These are phyloP conservation scores for Acidiella bohemica DNA, from an alignment of 495 filamentous ascomycete species.

Conservation along the genomic window DNA sequence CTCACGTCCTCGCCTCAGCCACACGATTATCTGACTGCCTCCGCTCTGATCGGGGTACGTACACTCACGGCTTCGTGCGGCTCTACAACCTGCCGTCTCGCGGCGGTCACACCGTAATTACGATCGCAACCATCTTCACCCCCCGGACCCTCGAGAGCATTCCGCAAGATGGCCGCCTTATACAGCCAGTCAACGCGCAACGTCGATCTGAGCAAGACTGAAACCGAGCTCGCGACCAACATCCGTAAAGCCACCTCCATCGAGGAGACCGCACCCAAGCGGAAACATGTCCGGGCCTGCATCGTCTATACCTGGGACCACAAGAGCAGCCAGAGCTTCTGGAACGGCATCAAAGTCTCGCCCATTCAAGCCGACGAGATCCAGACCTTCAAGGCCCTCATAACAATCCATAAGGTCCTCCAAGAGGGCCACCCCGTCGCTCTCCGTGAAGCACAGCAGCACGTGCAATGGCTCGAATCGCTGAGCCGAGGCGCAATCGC, in stretches of 20 bases:
- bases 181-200: conserved; percentile 36
- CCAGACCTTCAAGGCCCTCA: conserved; percentile 49
- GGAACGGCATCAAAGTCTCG: conserved; percentile 99
- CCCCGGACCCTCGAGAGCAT: no score
- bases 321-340: conserved; percentile 91
- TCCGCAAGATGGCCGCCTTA: no score
- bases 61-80: no score
- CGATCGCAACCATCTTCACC: no score
- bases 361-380: conserved; percentile 79
- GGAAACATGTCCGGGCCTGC: conserved; percentile 93
- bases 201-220: conserved; percentile 55
- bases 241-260: conserved; percentile 77
- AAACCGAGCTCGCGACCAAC: conserved; percentile 85
- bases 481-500: conserved; percentile 62
- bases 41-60: no score
- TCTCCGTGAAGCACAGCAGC: conserved; percentile 74
- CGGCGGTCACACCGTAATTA: no score
- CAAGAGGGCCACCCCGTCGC: conserved; percentile 90
- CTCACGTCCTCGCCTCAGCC: no score
- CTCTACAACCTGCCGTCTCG: no score
- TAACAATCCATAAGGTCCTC: conserved; percentile 71
- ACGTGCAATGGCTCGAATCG: conserved; percentile 85
- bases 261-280: conserved; percentile 20
- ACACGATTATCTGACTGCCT: no score
- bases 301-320: conserved; percentile 99